These are phyloP conservation scores for Xylariaceae sp. DNA, from an alignment of 2,329 filamentous ascomycete genomes.

Conservation along the genomic window DNA sequence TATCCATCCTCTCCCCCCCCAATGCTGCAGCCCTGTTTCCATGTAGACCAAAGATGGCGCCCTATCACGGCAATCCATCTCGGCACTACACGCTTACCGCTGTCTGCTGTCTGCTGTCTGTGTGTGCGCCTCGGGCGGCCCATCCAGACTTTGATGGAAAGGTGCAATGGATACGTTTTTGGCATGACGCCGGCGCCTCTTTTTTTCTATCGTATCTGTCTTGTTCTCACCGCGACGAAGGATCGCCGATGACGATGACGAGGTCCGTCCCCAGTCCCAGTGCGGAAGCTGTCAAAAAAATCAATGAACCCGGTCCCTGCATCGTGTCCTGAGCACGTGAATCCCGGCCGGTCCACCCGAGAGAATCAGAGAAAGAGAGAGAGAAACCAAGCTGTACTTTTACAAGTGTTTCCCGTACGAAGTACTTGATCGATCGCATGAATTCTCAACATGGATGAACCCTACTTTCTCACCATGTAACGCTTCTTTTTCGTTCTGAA, in stretches of 20 bases:
- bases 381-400: no score
- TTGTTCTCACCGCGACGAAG: neutral
- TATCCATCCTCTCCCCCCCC: conserved; percentile 4
- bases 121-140: neutral
- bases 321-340: conserved; percentile 18
- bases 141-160: neutral
- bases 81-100: neutral
- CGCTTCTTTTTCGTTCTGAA: neutral
- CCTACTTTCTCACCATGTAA: neutral
- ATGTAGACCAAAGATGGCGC: neutral
- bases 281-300: conserved; percentile 15
- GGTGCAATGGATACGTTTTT: neutral
- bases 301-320: conserved; percentile 16
- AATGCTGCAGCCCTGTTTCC: conserved; percentile 10
- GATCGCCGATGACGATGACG: neutral
- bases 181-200: neutral
- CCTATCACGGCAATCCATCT: neutral
- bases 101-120: neutral
- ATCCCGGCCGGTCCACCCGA: neutral
- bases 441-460: neutral
- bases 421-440: neutral
- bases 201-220: neutral
- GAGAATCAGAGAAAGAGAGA: neutral
- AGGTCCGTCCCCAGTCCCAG: neutral
- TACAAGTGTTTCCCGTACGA: no score